These are phyloP conservation scores for Kalmanozyma brasiliensis DNA, from an alignment of 1,284 basidiomycete genomes.

Conservation along the genomic window DNA sequence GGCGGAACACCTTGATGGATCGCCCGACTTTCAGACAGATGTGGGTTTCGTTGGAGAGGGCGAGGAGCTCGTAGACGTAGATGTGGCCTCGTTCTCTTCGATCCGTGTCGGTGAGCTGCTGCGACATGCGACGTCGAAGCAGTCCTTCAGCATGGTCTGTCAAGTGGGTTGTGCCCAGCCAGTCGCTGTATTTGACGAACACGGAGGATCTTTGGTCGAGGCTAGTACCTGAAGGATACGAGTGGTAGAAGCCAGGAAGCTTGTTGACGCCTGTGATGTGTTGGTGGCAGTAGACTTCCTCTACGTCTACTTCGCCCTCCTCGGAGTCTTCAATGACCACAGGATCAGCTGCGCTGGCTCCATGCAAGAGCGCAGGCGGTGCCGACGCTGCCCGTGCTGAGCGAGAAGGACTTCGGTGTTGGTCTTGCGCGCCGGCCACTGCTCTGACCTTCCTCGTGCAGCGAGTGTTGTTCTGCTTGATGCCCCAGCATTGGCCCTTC, in stretches of 20 bases:
- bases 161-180: constrained; percentile 6
- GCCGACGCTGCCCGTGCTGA: constrained; percentile 9
- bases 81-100: constrained; percentile 41
- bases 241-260: constrained; percentile 37
- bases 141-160: constrained; percentile 32
- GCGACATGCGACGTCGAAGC: constrained; percentile 35
- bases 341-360: constrained; percentile 1
- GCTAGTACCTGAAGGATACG: not conserved
- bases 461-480: constrained; percentile 45
- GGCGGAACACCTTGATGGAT: constrained; percentile 37
- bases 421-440: not conserved
- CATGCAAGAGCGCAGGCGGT: constrained; percentile 2
- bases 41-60: constrained; percentile 19
- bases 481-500: constrained; percentile 54
- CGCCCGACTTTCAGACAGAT: constrained; percentile 54
- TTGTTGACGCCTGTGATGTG: constrained; percentile 55
- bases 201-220: not conserved
- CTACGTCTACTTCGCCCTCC: not conserved
- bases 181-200: constrained; percentile 20
- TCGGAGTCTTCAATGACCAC: constrained; percentile 23
- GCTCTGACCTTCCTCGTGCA: constrained; percentile 36
- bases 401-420: not conserved
- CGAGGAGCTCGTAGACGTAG: constrained; percentile 56
- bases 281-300: constrained; percentile 43
- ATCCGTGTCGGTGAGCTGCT: constrained; percentile 18